Conservation (phyloP, 2,329 filamentous ascomycete genomes). For the Xylaria sp. region DNA sequence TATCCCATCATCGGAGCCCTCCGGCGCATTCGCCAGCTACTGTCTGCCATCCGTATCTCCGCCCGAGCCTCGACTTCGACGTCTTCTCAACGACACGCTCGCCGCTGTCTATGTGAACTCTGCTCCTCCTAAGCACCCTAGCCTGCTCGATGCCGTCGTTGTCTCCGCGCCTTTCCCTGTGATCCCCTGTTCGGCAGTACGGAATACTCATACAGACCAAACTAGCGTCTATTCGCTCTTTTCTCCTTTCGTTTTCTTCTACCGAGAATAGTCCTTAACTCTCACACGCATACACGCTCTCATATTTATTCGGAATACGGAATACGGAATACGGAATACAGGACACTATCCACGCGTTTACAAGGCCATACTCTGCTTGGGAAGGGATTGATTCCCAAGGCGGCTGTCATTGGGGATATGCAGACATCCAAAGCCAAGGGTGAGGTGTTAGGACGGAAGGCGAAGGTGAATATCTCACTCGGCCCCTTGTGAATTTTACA, state of each 20-base stretch:
- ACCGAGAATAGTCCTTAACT: neutral
- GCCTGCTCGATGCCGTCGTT: constrained; percentile 10
- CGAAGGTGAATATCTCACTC: constrained; percentile 29
- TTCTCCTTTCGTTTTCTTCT: neutral
- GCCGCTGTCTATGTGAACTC: constrained; percentile 1
- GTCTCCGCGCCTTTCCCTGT: neutral
- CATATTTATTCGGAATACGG: neutral
- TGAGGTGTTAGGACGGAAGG: constrained; percentile 40
- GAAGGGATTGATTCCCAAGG: constrained; percentile 23
- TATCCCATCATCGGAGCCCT: neutral
- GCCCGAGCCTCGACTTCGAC: neutral
- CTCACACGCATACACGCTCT: neutral
- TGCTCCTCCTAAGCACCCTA: neutral
- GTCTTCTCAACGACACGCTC: neutral
- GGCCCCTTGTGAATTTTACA: neutral
- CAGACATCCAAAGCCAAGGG: constrained; percentile 41
- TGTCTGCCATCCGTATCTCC: neutral
- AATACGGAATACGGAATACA: too few species aligned
- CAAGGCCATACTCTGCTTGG: constrained; percentile 8
- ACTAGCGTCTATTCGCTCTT: neutral
- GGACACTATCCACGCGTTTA: neutral
- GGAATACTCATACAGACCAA: neutral
- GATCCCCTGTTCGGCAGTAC: neutral
- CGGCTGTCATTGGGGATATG: constrained; percentile 29
- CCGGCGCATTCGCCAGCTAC: neutral